Evolutionary conservation across 2,329 filamentous ascomycete species (phyloP).

Genomic region (Cercospora brassicicola): DNA sequence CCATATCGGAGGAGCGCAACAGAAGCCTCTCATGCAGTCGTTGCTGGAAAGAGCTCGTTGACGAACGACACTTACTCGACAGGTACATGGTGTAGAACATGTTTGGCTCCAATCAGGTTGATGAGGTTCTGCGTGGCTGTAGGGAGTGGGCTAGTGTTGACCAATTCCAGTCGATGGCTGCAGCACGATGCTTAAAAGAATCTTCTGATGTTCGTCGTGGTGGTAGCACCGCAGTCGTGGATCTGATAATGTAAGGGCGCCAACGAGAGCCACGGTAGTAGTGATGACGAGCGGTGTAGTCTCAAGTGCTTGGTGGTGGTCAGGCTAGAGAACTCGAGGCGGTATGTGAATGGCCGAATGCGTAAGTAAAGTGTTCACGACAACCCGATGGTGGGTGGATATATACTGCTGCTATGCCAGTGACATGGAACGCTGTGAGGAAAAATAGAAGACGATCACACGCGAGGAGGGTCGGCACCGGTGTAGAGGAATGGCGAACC

Average conservation of each 20-base stretch:
- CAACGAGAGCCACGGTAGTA: constrained; percentile 22
- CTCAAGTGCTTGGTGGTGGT: constrained; percentile 11
- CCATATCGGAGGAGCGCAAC: constrained; percentile 26
- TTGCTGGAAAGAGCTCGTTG: constrained; percentile 24
- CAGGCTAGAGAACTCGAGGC: constrained; percentile 16
- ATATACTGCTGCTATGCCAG: constrained; percentile 22
- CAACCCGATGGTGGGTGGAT: constrained; percentile 17
- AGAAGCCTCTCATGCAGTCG: constrained; percentile 20
- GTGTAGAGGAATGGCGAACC: constrained; percentile 28
- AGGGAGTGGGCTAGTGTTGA: constrained; percentile 26
- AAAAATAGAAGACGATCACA: constrained; percentile 27
- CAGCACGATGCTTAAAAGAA: constrained; percentile 33
- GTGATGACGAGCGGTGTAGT: constrained; percentile 11
- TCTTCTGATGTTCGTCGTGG: constrained; percentile 17
- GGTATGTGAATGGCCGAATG: constrained; percentile 29
- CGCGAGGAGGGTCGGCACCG: constrained; percentile 24
- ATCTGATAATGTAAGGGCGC: constrained; percentile 19
- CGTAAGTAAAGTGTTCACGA: constrained; percentile 22
- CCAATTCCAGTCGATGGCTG: constrained; percentile 29
- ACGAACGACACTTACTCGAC: constrained; percentile 50
- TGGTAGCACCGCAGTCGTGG: constrained; percentile 36
- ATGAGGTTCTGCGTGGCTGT: constrained; percentile 24
- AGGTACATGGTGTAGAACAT: constrained; percentile 56
- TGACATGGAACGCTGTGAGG: constrained; percentile 22
- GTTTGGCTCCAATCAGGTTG: constrained; percentile 29